Conservation (phyloP, 2,329 filamentous ascomycete genomes). For the Plenodomus biglobosus region DNA sequence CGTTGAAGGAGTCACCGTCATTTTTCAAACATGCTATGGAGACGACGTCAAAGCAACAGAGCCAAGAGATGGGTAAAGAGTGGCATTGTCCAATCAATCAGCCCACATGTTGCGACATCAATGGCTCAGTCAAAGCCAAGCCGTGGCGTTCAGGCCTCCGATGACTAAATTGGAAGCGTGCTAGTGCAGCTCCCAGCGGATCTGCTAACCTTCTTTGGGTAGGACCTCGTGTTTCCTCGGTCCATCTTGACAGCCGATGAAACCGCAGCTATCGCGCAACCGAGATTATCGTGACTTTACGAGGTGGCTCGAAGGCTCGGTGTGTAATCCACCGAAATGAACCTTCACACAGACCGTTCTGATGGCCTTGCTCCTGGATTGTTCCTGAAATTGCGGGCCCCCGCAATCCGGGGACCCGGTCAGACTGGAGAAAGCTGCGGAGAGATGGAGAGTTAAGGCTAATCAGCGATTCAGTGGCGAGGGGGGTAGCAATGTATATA, state of each 20-base stretch:
- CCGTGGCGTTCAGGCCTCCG: neutral
- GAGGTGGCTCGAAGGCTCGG: neutral
- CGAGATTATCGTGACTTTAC: neutral
- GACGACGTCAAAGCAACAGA: neutral
- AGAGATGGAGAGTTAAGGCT: slow-evolving; percentile 26
- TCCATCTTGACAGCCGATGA: neutral
- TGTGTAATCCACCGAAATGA: neutral
- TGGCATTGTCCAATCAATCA: slow-evolving; percentile 4
- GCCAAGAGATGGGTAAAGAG: neutral
- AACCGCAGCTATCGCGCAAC: neutral
- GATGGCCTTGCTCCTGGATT: neutral
- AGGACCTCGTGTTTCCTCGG: neutral
- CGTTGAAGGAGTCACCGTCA: too few relatives aligned
- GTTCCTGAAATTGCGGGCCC: neutral
- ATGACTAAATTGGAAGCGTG: neutral
- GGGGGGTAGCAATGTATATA: slow-evolving; percentile 2
- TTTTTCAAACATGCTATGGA: too few relatives aligned
- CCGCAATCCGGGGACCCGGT: slow-evolving; percentile 21
- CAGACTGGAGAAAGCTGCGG: slow-evolving; percentile 22
- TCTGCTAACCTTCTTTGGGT: neutral
- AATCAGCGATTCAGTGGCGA: slow-evolving; percentile 8
- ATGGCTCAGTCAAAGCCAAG: slow-evolving; percentile 5
- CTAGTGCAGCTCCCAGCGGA: neutral
- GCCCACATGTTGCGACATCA: slow-evolving; percentile 6
- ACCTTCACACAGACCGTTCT: neutral